These are phyloP conservation scores for Lanzia echinophila DNA, from an alignment of 2,329 filamentous ascomycete species.

Conservation along the genomic window DNA sequence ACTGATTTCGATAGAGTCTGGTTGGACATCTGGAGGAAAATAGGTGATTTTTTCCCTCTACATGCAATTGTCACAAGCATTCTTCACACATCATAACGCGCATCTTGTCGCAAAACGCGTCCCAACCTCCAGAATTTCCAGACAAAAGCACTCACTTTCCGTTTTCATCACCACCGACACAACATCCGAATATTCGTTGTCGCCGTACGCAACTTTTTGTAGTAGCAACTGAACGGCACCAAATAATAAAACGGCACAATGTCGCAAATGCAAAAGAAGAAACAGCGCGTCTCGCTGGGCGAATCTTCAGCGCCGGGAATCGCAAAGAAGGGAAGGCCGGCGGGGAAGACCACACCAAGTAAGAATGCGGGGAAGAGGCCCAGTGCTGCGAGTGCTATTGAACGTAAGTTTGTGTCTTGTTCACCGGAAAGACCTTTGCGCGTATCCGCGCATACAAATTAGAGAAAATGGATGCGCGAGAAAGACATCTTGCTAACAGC, in stretches of 20 bases:
- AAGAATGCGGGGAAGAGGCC: background rate
- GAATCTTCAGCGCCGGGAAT: slow-evolving; percentile 1
- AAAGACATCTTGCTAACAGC: background rate
- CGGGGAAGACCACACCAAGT: background rate
- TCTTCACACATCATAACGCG: too few relatives aligned
- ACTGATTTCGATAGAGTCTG: too few relatives aligned
- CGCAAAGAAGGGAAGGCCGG: background rate
- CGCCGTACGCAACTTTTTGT: too few relatives aligned
- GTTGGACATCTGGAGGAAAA: too few relatives aligned
- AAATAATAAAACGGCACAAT: background rate
- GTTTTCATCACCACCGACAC: too few relatives aligned
- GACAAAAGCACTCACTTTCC: too few relatives aligned
- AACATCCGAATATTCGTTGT: too few relatives aligned
- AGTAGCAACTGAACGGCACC: background rate
- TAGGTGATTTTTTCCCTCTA: too few relatives aligned
- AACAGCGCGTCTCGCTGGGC: background rate
- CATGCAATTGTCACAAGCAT: too few relatives aligned
- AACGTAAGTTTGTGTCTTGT: slow-evolving; percentile 7
- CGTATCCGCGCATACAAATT: background rate
- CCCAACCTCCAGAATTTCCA: background rate
- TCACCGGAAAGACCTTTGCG: background rate
- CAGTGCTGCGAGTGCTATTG: slow-evolving; percentile 3
- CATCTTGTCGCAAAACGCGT: slow-evolving; percentile 5
- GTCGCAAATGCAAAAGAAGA: background rate
- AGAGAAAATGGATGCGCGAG: too few relatives aligned